Base-by-base conservation (phyloP, 345 rosid species). In the Hibiscus mutabilis region DNA sequence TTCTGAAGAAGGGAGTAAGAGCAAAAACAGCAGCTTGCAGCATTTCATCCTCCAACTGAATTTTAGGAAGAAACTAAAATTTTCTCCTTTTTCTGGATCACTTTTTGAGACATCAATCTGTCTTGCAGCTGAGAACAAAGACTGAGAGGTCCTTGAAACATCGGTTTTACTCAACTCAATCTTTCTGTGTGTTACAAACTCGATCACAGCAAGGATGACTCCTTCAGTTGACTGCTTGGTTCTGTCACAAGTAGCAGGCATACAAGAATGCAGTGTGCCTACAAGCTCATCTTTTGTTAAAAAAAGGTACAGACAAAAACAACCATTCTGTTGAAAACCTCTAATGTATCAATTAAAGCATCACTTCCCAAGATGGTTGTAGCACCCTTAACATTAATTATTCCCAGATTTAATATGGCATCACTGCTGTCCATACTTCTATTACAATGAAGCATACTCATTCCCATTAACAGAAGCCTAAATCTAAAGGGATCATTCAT, bases 331-430 rank as follows among this genome's bases (percentile, higher is more conserved):
- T 94, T 91, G 68, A 89, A 94, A 83, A 94, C 95, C 81, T 94
- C 96, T 11, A 97, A 94, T 31, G 96, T 97, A 81, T 94, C 98
- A 73, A 94, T 94, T 57, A 97, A 94, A 78, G 97, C 93, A 86
- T 94, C 98, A 49, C 97, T 88, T 86, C 86, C 87, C 84, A 94
- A 79, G 77, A 91, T 91, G 69, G 95, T 93, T 79, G 91, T 88
- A 72, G 91, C 98, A 79, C 91, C 97, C 87, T 88, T 97, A 60
- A 78, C 76, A 66, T 29, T 29, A 29, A 29, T 29, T 29, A 29
- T 29, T 29, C 31, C 31, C 31, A 29, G 31, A 29, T 2, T 29
- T 29, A 29, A 29, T 29, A 3, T 29, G 31, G 31, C 31, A 29
- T 29, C 31, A 29, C 3, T 29, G 31, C 3, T 29, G 31, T 29